Evolutionary conservation across 352 stramenopile species (phyloP).

Genomic region (Phytophthora megakarya): DNA sequence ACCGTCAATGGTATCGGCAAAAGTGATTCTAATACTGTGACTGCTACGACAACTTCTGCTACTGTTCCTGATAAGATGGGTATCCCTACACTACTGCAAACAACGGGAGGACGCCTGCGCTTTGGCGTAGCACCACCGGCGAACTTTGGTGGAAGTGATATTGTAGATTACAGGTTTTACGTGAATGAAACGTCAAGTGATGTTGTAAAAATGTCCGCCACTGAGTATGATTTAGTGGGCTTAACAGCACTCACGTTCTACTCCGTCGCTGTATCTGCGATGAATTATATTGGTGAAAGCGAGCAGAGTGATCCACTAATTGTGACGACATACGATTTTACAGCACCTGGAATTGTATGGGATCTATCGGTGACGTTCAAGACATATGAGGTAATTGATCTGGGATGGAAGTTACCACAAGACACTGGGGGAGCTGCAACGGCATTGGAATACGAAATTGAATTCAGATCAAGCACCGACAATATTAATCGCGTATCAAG

Average conservation of each 20-base stretch:
- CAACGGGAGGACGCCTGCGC: conserved; percentile 40
- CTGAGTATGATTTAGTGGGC: conserved; percentile 42
- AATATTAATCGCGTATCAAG: background rate
- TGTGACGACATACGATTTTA: conserved; percentile 31
- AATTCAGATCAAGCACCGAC: conserved; percentile 14
- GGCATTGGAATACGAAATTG: conserved; percentile 34
- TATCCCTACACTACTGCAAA: conserved; percentile 19
- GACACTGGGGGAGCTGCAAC: conserved; percentile 45
- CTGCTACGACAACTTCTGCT: conserved; percentile 30
- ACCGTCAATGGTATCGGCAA: conserved; percentile 36
- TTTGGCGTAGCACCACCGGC: conserved; percentile 37
- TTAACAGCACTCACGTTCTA: conserved; percentile 40
- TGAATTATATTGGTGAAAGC: conserved; percentile 40
- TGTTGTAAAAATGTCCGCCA: conserved; percentile 4
- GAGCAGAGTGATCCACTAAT: conserved; percentile 28
- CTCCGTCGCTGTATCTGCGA: conserved; percentile 31
- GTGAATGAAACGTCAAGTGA: conserved; percentile 19
- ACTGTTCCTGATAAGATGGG: conserved; percentile 31
- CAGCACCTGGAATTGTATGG: conserved; percentile 31
- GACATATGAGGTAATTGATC: conserved; percentile 30
- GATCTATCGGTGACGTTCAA: conserved; percentile 15
- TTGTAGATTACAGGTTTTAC: conserved; percentile 41
- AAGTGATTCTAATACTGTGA: conserved; percentile 9
- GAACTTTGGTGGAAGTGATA: conserved; percentile 43
- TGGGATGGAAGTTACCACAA: conserved; percentile 38